Percentiles rank a stretch among this genome's conserved stretches.
phyloP scores from a whole-genome alignment of 164 flowering plant genomes.

The Nelumbo lutea region DNA sequence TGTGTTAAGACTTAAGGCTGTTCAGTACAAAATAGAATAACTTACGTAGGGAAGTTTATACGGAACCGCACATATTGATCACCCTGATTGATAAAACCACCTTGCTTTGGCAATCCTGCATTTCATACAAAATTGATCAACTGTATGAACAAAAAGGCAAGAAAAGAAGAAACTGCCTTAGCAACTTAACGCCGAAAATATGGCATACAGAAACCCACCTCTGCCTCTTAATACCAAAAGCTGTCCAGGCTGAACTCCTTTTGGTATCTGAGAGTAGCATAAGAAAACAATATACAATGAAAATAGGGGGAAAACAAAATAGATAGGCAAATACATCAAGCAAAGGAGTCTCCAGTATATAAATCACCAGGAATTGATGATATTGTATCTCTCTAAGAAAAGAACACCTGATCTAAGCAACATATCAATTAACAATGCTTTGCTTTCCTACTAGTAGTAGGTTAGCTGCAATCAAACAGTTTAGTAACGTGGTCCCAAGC shows the following conservation, averaged over 20 bases:
- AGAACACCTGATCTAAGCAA: not conserved
- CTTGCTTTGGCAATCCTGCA: slow-evolving; percentile 71
- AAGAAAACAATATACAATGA: not conserved
- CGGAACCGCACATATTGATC: slow-evolving; percentile 83
- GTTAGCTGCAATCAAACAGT: too few relatives aligned
- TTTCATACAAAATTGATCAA: slow-evolving; percentile 1
- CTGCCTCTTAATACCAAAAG: slow-evolving; percentile 66
- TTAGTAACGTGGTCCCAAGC: too few relatives aligned
- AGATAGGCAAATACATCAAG: not conserved
- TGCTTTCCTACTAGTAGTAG: too few relatives aligned
- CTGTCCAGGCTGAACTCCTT: slow-evolving; percentile 89
- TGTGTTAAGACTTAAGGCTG: too few relatives aligned
- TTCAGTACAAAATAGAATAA: slow-evolving; percentile 5
- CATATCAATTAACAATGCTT: not conserved
- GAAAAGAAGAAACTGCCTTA: not conserved
- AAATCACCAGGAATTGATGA: not conserved
- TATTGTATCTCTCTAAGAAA: not conserved
- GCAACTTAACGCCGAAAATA: not conserved
- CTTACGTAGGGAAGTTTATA: slow-evolving; percentile 71
- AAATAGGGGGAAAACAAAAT: not conserved
- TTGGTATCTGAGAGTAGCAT: slow-evolving; percentile 65
- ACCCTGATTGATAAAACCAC: slow-evolving; percentile 61
- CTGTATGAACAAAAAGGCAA: not conserved
- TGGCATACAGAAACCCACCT: slow-evolving; percentile 37
- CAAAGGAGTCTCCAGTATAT: not conserved